Evolutionary conservation across 306 rosid species (phyloP), one percentile per base, ranked within the genome.

Genomic region (Vigna mungo): DNA sequence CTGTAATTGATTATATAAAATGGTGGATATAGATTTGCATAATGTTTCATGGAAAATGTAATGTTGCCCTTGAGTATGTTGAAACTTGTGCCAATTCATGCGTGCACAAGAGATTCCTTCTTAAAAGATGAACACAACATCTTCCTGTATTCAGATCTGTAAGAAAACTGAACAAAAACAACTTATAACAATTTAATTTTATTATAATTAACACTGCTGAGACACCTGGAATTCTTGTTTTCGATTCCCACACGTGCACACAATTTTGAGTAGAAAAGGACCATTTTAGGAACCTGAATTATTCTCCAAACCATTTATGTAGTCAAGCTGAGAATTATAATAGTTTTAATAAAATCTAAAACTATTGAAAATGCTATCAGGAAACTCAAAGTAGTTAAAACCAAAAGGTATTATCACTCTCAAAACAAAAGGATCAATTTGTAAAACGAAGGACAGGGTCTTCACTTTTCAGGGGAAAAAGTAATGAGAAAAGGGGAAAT

Each of bases 221-320:
- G 76, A 66, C 60, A 63, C 59, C 37, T n/a, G 4, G 27, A 54
- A 56, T 73, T 73, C 25, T 32, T 10, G 46, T 66, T 80, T 65
- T 16, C 4, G 14, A 39, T 53, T 65, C 44, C 59, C 53, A 44
- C 44, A 47, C 1, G 39, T 52, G 68, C 37, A 17, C 17, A 44
- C 68, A 71, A 61, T 51, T 79, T 71, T 11, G 59, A 25, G 16
- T 59, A 7, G 46, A 68, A 17, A 61, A 9, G 44, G 47, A 60
- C 53, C 13, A 43, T 53, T 37, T 51, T 37, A 64, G 8, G 43
- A 72, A 53, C 36, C 27, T 43, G 74, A 72, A 54, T 43, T 30
- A 65, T 73, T 20, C 32, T 43, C 32, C 68, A 80, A 18, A 21
- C 54, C 70, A 80, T 53, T 74, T 67, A 34, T 58, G 68, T 32